Conservation (phyloP, 1,284 basidiomycete species). For the Microbotryum lychnidis-dioicae region DNA sequence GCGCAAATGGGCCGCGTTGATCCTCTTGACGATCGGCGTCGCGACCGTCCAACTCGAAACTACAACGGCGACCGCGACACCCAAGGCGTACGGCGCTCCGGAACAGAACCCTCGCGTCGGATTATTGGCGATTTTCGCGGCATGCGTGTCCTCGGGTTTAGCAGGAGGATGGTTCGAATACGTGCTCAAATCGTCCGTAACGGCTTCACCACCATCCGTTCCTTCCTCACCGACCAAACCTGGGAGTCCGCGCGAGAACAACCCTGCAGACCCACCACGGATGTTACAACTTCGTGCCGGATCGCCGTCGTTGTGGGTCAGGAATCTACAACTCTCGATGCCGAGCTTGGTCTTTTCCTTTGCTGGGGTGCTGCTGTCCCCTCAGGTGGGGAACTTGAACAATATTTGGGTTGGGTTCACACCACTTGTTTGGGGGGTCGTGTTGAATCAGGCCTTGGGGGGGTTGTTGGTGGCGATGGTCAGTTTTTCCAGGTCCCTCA, state of each 20-base stretch:
- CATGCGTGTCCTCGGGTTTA: slow-evolving; percentile 30
- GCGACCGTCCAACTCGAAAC: slow-evolving; percentile 26
- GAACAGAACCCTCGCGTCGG: slow-evolving; percentile 18
- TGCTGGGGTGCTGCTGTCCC: slow-evolving; percentile 18
- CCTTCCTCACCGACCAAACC: not conserved
- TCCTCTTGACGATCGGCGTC: slow-evolving; percentile 31
- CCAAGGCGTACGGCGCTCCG: not conserved
- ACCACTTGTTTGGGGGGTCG: slow-evolving; percentile 30
- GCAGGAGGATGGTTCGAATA: slow-evolving; percentile 35
- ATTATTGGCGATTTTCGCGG: slow-evolving; percentile 30
- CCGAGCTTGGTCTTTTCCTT: slow-evolving; percentile 31
- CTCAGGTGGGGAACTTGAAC: not conserved
- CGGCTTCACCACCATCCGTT: slow-evolving; percentile 1
- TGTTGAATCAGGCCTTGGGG: slow-evolving; percentile 34
- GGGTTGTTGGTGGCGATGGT: slow-evolving; percentile 34
- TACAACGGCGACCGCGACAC: not conserved
- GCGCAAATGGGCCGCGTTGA: slow-evolving; percentile 28
- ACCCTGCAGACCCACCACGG: not conserved
- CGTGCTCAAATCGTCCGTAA: slow-evolving; percentile 9
- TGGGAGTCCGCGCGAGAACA: not conserved
- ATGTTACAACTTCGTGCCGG: not conserved
- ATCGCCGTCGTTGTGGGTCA: slow-evolving; percentile 22
- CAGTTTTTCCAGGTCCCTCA: not conserved
- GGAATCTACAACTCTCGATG: slow-evolving; percentile 33
- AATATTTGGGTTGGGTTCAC: slow-evolving; percentile 22